A percentile compares a stretch with the other conserved stretches of the same genome.
Conservation (phyloP, 75 land plant species). For the Pinus albicaulis region DNA sequence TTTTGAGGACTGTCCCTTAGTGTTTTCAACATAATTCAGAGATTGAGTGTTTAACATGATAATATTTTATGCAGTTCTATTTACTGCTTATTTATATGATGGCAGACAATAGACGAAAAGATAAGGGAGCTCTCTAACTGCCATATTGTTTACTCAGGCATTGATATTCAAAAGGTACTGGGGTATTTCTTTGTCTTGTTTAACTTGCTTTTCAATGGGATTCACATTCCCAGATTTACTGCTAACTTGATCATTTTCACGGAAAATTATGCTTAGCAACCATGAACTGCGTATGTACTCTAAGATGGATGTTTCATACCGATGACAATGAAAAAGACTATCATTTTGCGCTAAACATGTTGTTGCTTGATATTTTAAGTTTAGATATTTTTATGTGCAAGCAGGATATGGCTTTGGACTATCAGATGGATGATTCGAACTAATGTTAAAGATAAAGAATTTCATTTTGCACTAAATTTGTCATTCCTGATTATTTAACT, state of each 20-base stretch:
- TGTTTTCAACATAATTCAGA: not conserved
- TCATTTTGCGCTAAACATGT: too few relatives aligned
- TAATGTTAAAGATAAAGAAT: too few relatives aligned
- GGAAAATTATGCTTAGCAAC: not conserved
- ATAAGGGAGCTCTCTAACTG: constrained; percentile 91
- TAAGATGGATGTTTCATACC: not conserved
- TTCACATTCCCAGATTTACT: not conserved
- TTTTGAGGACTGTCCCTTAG: not conserved
- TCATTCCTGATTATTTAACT: too few relatives aligned
- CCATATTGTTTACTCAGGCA: constrained; percentile 79
- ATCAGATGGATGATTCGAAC: too few relatives aligned
- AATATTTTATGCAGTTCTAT: constrained; percentile 1
- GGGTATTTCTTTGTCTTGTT: not conserved
- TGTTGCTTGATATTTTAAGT: too few relatives aligned
- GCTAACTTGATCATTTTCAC: not conserved
- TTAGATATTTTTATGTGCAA: too few relatives aligned
- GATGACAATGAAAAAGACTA: too few relatives aligned
- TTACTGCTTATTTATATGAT: constrained; percentile 3
- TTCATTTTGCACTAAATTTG: too few relatives aligned
- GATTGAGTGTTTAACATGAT: not conserved
- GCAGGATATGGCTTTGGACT: too few relatives aligned
- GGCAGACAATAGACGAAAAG: constrained; percentile 96
- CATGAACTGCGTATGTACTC: not conserved
- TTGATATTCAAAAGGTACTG: constrained; percentile 89
- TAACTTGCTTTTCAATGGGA: not conserved